These are phyloP conservation scores for Backusella psychrophila DNA, from an alignment of 192 early-diverging fungal species.

Conservation along the genomic window DNA sequence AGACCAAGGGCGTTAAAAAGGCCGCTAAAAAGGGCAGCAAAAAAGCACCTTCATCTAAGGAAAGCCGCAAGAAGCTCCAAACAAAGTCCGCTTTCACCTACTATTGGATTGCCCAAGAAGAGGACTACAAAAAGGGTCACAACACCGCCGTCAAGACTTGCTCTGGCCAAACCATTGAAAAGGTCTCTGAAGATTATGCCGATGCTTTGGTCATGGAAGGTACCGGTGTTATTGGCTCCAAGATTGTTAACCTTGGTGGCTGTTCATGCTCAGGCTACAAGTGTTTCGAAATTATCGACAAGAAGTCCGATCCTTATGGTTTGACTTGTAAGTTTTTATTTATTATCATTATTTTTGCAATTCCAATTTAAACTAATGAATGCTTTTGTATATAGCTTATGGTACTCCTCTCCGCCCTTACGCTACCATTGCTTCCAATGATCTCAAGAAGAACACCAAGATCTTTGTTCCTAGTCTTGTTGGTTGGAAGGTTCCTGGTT, in stretches of 20 bases:
- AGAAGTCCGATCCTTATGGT: conserved; percentile 30
- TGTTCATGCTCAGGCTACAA: conserved; percentile 35
- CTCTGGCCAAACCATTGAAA: conserved; percentile 31
- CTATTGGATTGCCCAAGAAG: conserved; percentile 38
- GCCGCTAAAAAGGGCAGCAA: conserved; percentile 3
- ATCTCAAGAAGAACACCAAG: conserved; percentile 33
- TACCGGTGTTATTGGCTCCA: conserved; percentile 29
- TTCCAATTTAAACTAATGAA: background rate
- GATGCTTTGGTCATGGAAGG: conserved; percentile 41
- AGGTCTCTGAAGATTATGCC: conserved; percentile 28
- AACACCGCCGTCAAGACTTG: conserved; percentile 34
- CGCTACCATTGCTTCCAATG: conserved; percentile 39
- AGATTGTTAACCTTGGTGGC: conserved; percentile 38
- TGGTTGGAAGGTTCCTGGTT: conserved; percentile 37
- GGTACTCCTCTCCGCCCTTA: conserved; percentile 35
- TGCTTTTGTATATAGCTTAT: conserved; percentile 11
- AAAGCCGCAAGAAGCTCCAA: conserved; percentile 24
- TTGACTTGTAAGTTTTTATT: conserved; percentile 22
- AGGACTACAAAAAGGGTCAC: conserved; percentile 29
- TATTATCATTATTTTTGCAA: background rate
- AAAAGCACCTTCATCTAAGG: background rate
- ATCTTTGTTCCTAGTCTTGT: conserved; percentile 36
- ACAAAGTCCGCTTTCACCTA: conserved; percentile 32
- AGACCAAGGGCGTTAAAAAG: conserved; percentile 6
- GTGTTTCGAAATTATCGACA: conserved; percentile 34